Evolutionary conservation across 1,284 basidiomycete species (phyloP), one percentile per base, ranked within the genome.

Genomic region (Mrakiaceae sp.): DNA sequence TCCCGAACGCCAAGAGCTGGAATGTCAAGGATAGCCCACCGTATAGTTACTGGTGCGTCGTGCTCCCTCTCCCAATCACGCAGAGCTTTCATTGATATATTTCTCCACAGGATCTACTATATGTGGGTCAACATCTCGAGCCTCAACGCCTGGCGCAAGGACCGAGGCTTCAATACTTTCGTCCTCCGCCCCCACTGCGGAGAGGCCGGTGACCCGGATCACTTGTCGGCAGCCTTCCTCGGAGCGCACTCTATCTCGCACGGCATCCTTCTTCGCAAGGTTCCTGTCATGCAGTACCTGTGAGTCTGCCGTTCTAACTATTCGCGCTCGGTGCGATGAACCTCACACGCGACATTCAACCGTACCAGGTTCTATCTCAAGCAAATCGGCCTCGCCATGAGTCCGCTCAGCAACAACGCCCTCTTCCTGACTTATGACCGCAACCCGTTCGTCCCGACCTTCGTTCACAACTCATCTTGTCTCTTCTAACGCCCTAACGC

Each of bases 191-290:
- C 96, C 0, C 96, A 98, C 76, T 90, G 90, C 42, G 96, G 96
- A 63, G 96, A 99, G 79, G 96, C 96, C 1, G 96, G 96, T 52
- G 96, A 99, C 74, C 91, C 96, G 0, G 95, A 98, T 75, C 96
- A 98, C 75, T 82, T 98, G 27, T 91, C 94, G 0, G 90, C 95
- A 0, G 89, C 95, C 2, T 98, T 92, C 82, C 82, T 99, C 42
- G 93, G 92, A 0, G 88, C 94, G 4, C 95, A 98, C 74, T 98
- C 94, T 0, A 98, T 99, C 74, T 97, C 95, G 12, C 96, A 99
- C 74, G 96, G 96, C 51, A 99, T 99, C 74, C 80, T 98, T 39
- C 82, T 99, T 10, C 87, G 96, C 68, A 99, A 98, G 76, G 62
- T 54, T 39, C 52, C 53, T 3, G 54, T 65, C 16, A 54, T 90